A percentile compares a stretch with the other conserved stretches of the same genome.
These are phyloP conservation scores for Monilinia vaccinii-corymbosi DNA, from an alignment of 2,329 filamentous ascomycete genomes.

Conservation along the genomic window DNA sequence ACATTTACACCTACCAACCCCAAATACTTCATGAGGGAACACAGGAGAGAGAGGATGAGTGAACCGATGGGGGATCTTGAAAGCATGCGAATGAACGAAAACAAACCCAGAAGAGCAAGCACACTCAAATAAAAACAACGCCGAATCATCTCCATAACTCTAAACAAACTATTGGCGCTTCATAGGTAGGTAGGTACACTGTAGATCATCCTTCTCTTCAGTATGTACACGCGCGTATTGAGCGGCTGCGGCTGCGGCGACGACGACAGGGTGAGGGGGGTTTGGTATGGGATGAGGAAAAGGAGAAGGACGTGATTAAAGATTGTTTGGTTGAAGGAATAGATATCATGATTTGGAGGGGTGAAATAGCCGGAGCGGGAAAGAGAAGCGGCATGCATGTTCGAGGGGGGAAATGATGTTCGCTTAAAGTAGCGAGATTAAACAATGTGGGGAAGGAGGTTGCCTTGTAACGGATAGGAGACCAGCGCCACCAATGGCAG, in stretches of 20 bases:
- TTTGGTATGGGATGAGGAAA: background rate
- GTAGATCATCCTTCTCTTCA: background rate
- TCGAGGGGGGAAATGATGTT: conserved; percentile 32
- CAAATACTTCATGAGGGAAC: no score
- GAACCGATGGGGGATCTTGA: no score
- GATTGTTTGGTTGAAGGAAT: background rate
- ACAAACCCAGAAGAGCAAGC: no score
- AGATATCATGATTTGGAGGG: background rate
- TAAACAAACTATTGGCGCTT: background rate
- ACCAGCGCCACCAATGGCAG: conserved; percentile 21
- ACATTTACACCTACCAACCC: no score
- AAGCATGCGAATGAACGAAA: no score
- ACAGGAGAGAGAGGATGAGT: no score
- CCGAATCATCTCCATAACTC: background rate
- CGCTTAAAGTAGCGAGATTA: conserved; percentile 18
- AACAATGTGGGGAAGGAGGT: conserved; percentile 18
- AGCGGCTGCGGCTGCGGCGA: background rate
- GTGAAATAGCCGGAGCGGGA: conserved; percentile 29
- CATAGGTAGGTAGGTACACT: background rate
- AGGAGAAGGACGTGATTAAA: background rate
- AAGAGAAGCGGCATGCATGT: conserved; percentile 31
- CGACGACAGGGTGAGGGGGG: background rate
- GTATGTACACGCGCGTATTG: background rate
- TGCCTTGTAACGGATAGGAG: conserved; percentile 16
- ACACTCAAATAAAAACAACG: background rate